These are phyloP conservation scores for Globisporangium barbulae DNA, from an alignment of 352 stramenopile genomes.

Conservation along the genomic window DNA sequence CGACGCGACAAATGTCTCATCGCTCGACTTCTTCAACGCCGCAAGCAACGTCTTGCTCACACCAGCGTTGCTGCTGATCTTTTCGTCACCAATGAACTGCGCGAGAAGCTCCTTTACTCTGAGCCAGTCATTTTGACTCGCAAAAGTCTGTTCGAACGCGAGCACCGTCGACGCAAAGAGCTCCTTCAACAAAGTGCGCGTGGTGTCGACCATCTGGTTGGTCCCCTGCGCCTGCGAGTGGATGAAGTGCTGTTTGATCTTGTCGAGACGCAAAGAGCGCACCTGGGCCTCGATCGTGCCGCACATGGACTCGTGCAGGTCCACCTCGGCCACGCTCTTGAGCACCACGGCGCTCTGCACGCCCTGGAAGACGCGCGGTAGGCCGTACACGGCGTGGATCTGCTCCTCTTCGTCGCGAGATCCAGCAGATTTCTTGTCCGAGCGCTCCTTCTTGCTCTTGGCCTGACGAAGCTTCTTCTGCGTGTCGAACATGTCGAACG, in stretches of 20 bases:
- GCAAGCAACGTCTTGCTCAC: conserved; percentile 2
- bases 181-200: conserved; percentile 33
- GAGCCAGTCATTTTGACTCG: conserved; percentile 22
- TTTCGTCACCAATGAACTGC: neutral
- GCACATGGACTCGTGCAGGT: conserved; percentile 55
- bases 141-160: conserved; percentile 52
- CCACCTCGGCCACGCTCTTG: conserved; percentile 56
- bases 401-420: conserved; percentile 45
- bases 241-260: conserved; percentile 50
- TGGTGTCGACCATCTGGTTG: conserved; percentile 21
- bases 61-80: neutral
- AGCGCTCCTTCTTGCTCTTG: conserved; percentile 17
- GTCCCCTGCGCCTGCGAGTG: conserved; percentile 16
- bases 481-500: conserved; percentile 71
- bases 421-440: neutral
- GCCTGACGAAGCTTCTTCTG: conserved; percentile 50
- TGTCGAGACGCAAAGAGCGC: conserved; percentile 39
- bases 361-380: conserved; percentile 54
- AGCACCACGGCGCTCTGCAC: conserved; percentile 53
- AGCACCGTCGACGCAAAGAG: conserved; percentile 50
- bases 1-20: conserved; percentile 14
- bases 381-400: conserved; percentile 35
- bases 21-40: conserved; percentile 16
- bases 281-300: conserved; percentile 53
- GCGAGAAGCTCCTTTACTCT: conserved; percentile 19